Evolutionary conservation across 139 green algal species (phyloP).

Genomic region (Micromonas commoda): DNA sequence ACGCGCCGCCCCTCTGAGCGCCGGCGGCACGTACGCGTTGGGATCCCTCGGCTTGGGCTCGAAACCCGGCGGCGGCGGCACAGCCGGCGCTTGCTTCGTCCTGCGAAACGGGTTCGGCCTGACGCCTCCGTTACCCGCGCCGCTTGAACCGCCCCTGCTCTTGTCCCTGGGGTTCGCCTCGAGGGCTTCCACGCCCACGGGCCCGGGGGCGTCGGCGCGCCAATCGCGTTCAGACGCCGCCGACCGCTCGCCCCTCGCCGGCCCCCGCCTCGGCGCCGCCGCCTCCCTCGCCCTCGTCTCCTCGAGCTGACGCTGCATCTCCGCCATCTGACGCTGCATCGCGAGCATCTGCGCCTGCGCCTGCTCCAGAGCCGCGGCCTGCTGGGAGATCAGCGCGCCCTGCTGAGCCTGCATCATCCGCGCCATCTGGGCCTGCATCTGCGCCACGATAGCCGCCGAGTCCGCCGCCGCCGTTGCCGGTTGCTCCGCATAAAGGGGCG

Average conservation of each 20-base stretch:
- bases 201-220: no score
- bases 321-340: not conserved
- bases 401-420: not conserved
- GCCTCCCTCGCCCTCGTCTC: not conserved
- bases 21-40: not conserved
- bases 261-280: no score
- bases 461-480: no score
- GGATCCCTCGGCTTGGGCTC: not conserved
- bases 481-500: not conserved
- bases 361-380: not conserved
- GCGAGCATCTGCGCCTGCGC: not conserved
- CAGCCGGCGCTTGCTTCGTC: not conserved
- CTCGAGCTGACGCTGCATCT: not conserved
- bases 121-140: not conserved
- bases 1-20: not conserved
- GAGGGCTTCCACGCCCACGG: not conserved
- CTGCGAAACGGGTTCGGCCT: not conserved
- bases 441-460: no score
- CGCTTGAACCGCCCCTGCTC: not conserved
- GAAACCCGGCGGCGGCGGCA: not conserved
- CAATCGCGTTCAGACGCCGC: no score
- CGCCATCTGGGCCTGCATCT: not conserved
- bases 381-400: not conserved
- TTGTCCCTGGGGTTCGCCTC: not conserved
- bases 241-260: not conserved